Conservation (phyloP, 2,329 filamentous ascomycete genomes). For the Cladosporium colombiae region DNA sequence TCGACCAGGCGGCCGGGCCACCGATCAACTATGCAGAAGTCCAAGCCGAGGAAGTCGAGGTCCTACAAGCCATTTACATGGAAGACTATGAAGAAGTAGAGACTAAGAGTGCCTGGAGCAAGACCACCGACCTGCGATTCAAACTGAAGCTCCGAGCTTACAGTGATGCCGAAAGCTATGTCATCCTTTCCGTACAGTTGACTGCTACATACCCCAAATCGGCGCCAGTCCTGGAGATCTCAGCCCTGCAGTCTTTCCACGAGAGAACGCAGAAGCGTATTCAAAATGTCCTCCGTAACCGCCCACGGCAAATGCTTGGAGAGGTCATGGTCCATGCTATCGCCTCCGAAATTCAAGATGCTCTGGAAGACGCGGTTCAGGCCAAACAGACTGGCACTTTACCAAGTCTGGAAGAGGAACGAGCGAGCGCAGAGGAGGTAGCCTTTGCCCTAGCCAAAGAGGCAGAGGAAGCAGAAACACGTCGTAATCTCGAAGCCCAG, state of each 20-base stretch:
- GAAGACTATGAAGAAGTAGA: slow-evolving; percentile 81
- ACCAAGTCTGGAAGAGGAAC: slow-evolving; percentile 85
- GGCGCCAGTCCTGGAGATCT: slow-evolving; percentile 69
- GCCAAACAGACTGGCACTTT: slow-evolving; percentile 72
- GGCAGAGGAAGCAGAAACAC: slow-evolving; percentile 44
- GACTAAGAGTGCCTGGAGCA: slow-evolving; percentile 80
- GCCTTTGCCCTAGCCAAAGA: slow-evolving; percentile 59
- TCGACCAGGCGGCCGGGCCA: slow-evolving; percentile 26
- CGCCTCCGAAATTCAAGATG: slow-evolving; percentile 61
- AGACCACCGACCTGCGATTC: slow-evolving; percentile 76
- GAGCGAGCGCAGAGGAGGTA: slow-evolving; percentile 76
- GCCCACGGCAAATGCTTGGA: slow-evolving; percentile 65
- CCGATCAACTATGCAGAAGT: slow-evolving; percentile 73
- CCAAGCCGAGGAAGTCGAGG: slow-evolving; percentile 85
- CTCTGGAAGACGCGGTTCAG: slow-evolving; percentile 83
- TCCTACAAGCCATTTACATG: slow-evolving; percentile 81
- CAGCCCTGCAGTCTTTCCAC: slow-evolving; percentile 64
- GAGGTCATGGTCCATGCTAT: slow-evolving; percentile 68
- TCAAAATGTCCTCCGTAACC: slow-evolving; percentile 66
- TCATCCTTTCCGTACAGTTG: slow-evolving; percentile 75
- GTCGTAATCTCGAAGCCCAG: slow-evolving; percentile 41
- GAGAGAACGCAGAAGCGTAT: slow-evolving; percentile 72
- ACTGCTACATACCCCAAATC: slow-evolving; percentile 92
- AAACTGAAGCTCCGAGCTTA: slow-evolving; percentile 75
- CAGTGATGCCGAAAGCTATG: slow-evolving; percentile 68